These are phyloP conservation scores for Berberis vulgaris DNA, from an alignment of 164 flowering plant species.

Conservation along the genomic window DNA sequence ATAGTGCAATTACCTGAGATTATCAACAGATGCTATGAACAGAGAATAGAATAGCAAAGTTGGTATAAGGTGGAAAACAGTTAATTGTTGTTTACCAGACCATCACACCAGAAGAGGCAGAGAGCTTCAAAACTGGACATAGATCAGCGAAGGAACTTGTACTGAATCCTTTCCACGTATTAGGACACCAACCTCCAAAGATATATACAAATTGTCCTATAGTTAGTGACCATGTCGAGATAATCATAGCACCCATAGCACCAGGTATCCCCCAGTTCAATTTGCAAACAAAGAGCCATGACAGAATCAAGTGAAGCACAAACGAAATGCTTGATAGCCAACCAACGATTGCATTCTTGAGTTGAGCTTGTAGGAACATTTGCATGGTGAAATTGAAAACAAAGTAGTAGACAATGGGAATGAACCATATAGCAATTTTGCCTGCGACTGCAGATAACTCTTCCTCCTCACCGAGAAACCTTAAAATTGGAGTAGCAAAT, in stretches of 20 bases:
- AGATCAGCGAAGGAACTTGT: constrained; percentile 19
- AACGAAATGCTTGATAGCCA: constrained; percentile 20
- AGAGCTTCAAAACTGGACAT: constrained; percentile 18
- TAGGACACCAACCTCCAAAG: constrained; percentile 27
- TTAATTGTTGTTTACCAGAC: constrained; percentile 7
- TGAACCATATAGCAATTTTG: constrained; percentile 28
- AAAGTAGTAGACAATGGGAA: constrained; percentile 24
- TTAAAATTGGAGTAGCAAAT: constrained; percentile 17
- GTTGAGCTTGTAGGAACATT: constrained; percentile 38
- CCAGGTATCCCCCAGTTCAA: constrained; percentile 28
- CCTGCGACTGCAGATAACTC: constrained; percentile 26
- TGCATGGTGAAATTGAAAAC: constrained; percentile 25
- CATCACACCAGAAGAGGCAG: constrained; percentile 22
- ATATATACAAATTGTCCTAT: constrained; percentile 21
- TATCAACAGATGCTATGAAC: not conserved
- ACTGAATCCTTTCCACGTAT: constrained; percentile 33
- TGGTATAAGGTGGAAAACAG: not conserved
- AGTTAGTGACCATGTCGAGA: constrained; percentile 23
- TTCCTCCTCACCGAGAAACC: constrained; percentile 18
- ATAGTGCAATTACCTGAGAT: not conserved
- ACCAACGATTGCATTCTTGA: constrained; percentile 33
- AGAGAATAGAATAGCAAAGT: not conserved
- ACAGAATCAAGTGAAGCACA: constrained; percentile 25
- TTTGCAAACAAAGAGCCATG: constrained; percentile 31
- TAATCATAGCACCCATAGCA: constrained; percentile 26